These are phyloP conservation scores for Teratosphaeria viscida DNA, from an alignment of 2,329 filamentous ascomycete genomes.

Conservation along the genomic window DNA sequence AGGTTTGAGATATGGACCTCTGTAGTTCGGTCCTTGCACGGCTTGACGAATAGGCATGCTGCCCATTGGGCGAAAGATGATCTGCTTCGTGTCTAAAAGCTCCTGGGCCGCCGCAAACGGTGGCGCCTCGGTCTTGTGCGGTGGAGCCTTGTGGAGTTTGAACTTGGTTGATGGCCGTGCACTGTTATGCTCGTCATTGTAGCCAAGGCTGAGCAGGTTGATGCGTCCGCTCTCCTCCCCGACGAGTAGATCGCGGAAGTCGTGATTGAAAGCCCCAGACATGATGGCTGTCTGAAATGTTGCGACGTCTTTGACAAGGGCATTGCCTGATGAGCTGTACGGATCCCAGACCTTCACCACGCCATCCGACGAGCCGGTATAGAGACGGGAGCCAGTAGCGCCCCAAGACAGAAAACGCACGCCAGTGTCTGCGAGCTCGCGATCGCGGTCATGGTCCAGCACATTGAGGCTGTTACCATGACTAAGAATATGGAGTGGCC, in stretches of 20 bases:
- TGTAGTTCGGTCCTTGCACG: conserved; percentile 35
- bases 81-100: conserved; percentile 24
- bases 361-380: conserved; percentile 52
- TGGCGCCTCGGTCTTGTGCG: background rate
- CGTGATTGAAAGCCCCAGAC: conserved; percentile 46
- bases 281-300: conserved; percentile 44
- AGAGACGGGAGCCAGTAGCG: conserved; percentile 40
- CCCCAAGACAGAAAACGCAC: conserved; percentile 50
- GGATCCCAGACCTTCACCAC: conserved; percentile 51
- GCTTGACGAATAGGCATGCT: conserved; percentile 34
- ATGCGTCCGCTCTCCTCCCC: conserved; percentile 48
- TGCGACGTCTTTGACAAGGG: conserved; percentile 41
- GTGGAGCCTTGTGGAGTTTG: conserved; percentile 9
- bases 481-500: conserved; percentile 38
- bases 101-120: conserved; percentile 12
- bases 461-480: conserved; percentile 44
- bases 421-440: conserved; percentile 47
- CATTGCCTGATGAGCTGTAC: conserved; percentile 40
- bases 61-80: conserved; percentile 30
- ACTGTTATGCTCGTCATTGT: conserved; percentile 15
- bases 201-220: conserved; percentile 39
- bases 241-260: conserved; percentile 45
- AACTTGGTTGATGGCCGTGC: conserved; percentile 10
- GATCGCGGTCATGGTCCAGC: conserved; percentile 31
- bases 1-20: conserved; percentile 26